Evolutionary conservation across 306 rosid genomes (phyloP), one percentile per base, ranked within the genome.

Genomic region (Ormosia emarginata): DNA sequence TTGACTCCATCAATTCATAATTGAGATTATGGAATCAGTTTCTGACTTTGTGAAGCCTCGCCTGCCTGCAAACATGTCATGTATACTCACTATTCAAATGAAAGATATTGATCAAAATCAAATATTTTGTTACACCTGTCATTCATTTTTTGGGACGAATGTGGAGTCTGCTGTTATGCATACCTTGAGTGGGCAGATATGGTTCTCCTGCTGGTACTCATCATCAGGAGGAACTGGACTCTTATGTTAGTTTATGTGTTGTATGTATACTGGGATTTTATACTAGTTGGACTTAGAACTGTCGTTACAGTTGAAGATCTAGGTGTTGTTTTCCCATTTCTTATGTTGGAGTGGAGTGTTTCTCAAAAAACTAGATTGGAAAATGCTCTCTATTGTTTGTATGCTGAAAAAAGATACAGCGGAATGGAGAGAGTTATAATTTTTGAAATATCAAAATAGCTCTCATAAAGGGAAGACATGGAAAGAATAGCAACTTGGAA

Each of bases 131-230:
- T 56, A 32, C 40, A 24, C 29, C 13, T 53, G 59, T 18, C 62
- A n/a, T 56, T 67, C 37, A 17, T 58, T 32, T 62, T 74, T 65
- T 14, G 6, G 64, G 59, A 32, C 11, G 57, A 57, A 34, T 66
- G 49, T 65, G 43, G 61, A 72, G 75, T 72, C 33, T 78, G 46
- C 14, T 57, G 34, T 70, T 53, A 34, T 36, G 61, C 55, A 17
- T 32, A 62, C 62, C 64, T 71, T 39, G 67, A 41, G 24, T 41
- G 56, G 33, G 69, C 24, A 18, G 52, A 71, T 71, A 43, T 63
- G 79, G 56, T 71, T 75, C 72, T 75, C 77, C 29, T 67, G 71
- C 40, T 82, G 64, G 81, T 59, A 59, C 37, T 77, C 49, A 18
- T 36, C 24, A 65, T 46, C 40, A 8, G 46, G 67, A 59, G 40